These are phyloP conservation scores for grape (Vitis vinifera) DNA, from an alignment of 164 flowering plant species.

Conservation along the genomic window ASM3070453v1 NC_081805.1:6279501-6280000, in stretches of 20 bases:
- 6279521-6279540: slow-evolving; percentile 59
- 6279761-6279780: too few species aligned
- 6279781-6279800: too few species aligned
- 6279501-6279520: slow-evolving; percentile 61
- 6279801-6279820: too few species aligned
- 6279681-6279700: too few species aligned
- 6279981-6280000: background rate
- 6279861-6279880: background rate
- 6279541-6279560: slow-evolving; percentile 29
- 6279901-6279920: background rate
- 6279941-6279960: background rate
- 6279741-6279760: too few species aligned
- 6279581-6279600: background rate
- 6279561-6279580: background rate
- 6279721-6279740: too few species aligned
- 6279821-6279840: too few species aligned
- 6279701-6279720: too few species aligned
- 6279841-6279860: too few species aligned
- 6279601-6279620: background rate
- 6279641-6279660: too few species aligned
- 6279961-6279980: background rate
- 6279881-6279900: background rate
- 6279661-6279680: too few species aligned
- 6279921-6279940: background rate
- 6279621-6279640: too few species aligned